A percentile compares a stretch with the other conserved stretches of the same genome.
Evolutionary conservation across 2,329 filamentous ascomycete species (phyloP).

Genomic region (Celoporthe dispersa): DNA sequence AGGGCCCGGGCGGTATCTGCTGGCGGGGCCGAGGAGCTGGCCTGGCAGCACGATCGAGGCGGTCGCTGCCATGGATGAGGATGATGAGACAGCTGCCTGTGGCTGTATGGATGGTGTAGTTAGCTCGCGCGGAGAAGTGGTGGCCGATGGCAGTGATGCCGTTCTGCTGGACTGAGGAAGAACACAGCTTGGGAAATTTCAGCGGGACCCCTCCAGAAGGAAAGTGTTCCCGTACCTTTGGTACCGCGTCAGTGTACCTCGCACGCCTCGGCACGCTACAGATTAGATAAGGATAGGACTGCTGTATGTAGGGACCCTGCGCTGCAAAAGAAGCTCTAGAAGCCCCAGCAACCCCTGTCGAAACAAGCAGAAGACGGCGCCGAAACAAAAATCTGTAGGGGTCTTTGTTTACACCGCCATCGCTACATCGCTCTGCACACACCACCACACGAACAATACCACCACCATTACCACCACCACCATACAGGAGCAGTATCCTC

Average conservation of each 20-base stretch:
- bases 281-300: constrained; percentile 4
- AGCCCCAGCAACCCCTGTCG: constrained; percentile 5
- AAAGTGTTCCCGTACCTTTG: neutral
- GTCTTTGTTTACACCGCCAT: constrained; percentile 1
- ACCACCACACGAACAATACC: neutral
- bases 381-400: constrained; percentile 9
- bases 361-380: neutral
- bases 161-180: neutral
- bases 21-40: constrained; percentile 72
- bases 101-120: neutral
- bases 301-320: neutral
- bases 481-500: neutral
- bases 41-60: constrained; percentile 73
- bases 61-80: constrained; percentile 1
- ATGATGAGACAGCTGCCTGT: neutral
- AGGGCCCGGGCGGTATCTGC: constrained; percentile 72
- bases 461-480: neutral
- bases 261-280: neutral
- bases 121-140: neutral
- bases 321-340: neutral
- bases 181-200: neutral
- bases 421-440: neutral
- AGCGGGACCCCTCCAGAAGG: neutral
- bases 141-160: neutral
- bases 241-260: neutral